These are phyloP conservation scores for Pinus albicaulis DNA, from an alignment of 75 land plant species.

Conservation along the genomic window DNA sequence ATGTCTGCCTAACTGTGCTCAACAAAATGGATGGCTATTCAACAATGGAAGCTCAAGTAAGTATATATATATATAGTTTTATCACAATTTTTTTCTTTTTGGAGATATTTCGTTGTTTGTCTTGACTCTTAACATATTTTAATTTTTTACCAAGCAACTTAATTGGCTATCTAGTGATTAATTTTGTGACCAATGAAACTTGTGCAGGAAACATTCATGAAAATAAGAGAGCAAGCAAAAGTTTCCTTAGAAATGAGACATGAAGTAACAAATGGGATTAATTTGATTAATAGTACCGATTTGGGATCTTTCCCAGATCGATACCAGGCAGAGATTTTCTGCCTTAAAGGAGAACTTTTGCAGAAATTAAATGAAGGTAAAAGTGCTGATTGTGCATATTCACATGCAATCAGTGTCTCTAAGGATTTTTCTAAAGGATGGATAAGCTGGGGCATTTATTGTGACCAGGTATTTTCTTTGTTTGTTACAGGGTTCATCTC, in stretches of 20 bases:
- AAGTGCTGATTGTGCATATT: constrained; percentile 69
- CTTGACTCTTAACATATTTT: too few species aligned
- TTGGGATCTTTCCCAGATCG: constrained; percentile 81
- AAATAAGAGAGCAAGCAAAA: constrained; percentile 97
- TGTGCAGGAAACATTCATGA: constrained; percentile 95
- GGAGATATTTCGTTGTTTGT: not conserved
- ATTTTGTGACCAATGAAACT: not conserved
- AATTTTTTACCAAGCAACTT: too few species aligned
- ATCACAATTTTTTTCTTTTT: not conserved
- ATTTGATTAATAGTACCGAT: constrained; percentile 87
- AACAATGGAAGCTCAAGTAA: constrained; percentile 97
- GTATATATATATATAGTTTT: not conserved
- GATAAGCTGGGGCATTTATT: constrained; percentile 99
- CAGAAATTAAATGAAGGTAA: constrained; percentile 82
- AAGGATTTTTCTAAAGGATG: constrained; percentile 93
- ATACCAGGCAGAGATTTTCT: constrained; percentile 87
- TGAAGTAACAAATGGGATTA: constrained; percentile 78
- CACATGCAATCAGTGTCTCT: constrained; percentile 71
- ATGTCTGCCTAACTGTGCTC: constrained; percentile 90
- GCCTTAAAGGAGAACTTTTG: constrained; percentile 84
- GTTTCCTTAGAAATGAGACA: constrained; percentile 93
- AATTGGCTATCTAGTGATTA: not conserved
- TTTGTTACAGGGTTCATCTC: not conserved
- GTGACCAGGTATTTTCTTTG: constrained; percentile 72
- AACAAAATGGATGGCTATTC: constrained; percentile 96